Base-by-base conservation (phyloP, 2,329 filamentous ascomycete species). In the Phialocephala subalpina region DNA sequence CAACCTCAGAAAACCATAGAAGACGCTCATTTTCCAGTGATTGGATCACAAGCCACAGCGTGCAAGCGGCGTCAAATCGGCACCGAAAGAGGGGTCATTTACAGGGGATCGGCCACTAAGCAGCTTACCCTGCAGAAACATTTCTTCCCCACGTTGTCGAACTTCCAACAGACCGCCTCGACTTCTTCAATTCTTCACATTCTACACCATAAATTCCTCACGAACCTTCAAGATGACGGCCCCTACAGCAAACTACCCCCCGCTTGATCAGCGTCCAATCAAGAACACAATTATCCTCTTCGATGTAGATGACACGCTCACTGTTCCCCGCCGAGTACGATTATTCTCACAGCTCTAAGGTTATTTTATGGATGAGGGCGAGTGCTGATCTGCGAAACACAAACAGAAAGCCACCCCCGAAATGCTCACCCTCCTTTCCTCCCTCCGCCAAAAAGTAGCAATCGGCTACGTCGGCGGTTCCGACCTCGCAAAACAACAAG, bases 241-340 rank as follows among this genome's bases (percentile, higher is more conserved):
- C 14, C 4, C 3, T 22, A 35, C 33, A 64, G 66, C 66, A 5
- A 49, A 58, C 40, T 77, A 74, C 81, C 91, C 94, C 64, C 87
- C 93, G 69, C 88, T 98, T 72, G 87, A 90, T 78, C 85, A 95
- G 75, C 93, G 96, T 73, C 92, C 93, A 52, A 82, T 97, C 80
- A 93, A 94, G 83, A 93, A 96, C 85, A 98, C 95, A 71, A 92
- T 99, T 80, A 90, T 89, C 77, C 90, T 99, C 70, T 99, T 99
- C 81, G 96, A 99, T 81, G 96, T 99, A 67, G 96, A 99, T 79
- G 92, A 88, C 76, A 97, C 96, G 35, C 87, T 99, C 73, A 96
- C 94, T 18, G 91, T 89, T 49, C 90, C 96, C 55, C 89, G 96
- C 72, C 85, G 86, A 74, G 92, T 97, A 84, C 68, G 84, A 79